These are phyloP conservation scores for Starmerella gropengiesseri DNA, from an alignment of 805 yeast species.

Conservation along the genomic window DNA sequence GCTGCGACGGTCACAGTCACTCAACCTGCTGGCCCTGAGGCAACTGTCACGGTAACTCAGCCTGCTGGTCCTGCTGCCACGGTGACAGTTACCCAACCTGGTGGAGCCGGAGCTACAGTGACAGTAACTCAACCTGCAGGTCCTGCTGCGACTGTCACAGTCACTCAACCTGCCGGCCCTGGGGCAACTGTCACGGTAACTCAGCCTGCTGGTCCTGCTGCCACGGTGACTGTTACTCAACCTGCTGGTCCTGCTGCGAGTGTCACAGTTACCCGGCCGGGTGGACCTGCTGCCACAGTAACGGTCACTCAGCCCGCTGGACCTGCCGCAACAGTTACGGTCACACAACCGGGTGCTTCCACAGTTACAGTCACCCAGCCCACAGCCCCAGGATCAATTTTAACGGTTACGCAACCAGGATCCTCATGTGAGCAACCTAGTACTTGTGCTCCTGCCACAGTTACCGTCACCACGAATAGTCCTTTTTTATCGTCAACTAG, in stretches of 20 bases:
- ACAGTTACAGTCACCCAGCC: constrained; percentile 20
- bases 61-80: too few species aligned
- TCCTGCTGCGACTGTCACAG: neutral
- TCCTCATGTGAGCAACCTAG: constrained; percentile 11
- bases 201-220: neutral
- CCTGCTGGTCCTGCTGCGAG: constrained; percentile 10
- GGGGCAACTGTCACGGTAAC: neutral
- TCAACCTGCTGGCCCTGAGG: too few species aligned
- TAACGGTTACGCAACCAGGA: constrained; percentile 13
- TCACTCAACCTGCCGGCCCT: neutral
- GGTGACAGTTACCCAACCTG: too few species aligned
- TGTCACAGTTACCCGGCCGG: constrained; percentile 17
- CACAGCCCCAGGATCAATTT: constrained; percentile 6
- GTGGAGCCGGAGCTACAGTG: neutral
- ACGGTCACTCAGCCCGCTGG: constrained; percentile 17
- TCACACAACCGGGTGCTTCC: constrained; percentile 19
- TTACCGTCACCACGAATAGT: constrained; percentile 21
- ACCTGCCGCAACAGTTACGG: constrained; percentile 13
- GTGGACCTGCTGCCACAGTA: constrained; percentile 16
- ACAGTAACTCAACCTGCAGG: neutral
- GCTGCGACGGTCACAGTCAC: too few species aligned
- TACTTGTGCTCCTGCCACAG: constrained; percentile 11
- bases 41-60: too few species aligned
- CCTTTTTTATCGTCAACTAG: constrained; percentile 33
- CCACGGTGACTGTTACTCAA: constrained; percentile 3